Evolutionary conservation across 2,329 filamentous ascomycete species (phyloP).

Genomic region (Cadophora sp.): DNA sequence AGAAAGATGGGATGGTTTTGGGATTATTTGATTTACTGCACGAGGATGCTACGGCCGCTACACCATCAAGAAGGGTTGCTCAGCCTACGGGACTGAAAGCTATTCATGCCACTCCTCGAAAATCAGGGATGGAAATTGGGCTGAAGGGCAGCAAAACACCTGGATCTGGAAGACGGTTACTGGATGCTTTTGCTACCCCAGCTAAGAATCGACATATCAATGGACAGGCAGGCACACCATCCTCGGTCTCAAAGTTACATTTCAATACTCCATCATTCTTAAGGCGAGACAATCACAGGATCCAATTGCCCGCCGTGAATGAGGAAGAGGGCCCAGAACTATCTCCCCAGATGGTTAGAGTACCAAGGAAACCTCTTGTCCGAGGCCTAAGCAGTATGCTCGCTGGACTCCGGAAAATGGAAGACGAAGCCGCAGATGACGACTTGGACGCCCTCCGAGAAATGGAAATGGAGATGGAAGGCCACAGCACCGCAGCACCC

Average conservation of each 20-base stretch:
- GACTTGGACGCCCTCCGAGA: slow-evolving; percentile 78
- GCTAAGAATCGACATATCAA: slow-evolving; percentile 56
- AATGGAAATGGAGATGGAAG: slow-evolving; percentile 60
- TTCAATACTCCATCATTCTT: slow-evolving; percentile 78
- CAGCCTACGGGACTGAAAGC: slow-evolving; percentile 39
- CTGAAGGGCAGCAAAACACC: slow-evolving; percentile 50
- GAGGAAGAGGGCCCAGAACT: slow-evolving; percentile 60
- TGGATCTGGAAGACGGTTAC: slow-evolving; percentile 63
- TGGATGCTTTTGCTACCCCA: slow-evolving; percentile 72
- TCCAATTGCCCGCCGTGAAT: slow-evolving; percentile 57
- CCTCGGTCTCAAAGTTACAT: slow-evolving; percentile 60
- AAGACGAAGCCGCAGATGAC: slow-evolving; percentile 74
- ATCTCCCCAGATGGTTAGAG: slow-evolving; percentile 53
- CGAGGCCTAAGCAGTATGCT: slow-evolving; percentile 78
- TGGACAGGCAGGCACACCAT: slow-evolving; percentile 52
- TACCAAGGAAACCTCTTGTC: slow-evolving; percentile 67
- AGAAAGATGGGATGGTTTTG: slow-evolving; percentile 77
- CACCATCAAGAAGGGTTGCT: slow-evolving; percentile 32
- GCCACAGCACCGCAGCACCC: slow-evolving; percentile 21
- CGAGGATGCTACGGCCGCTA: slow-evolving; percentile 56
- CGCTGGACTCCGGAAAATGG: slow-evolving; percentile 70
- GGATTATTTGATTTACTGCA: slow-evolving; percentile 77
- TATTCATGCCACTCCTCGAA: slow-evolving; percentile 50
- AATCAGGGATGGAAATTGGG: slow-evolving; percentile 27
- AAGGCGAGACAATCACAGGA: slow-evolving; percentile 54